Conservation (phyloP, 768 basidiomycete genomes). For the Suillus brevipes region DNA sequence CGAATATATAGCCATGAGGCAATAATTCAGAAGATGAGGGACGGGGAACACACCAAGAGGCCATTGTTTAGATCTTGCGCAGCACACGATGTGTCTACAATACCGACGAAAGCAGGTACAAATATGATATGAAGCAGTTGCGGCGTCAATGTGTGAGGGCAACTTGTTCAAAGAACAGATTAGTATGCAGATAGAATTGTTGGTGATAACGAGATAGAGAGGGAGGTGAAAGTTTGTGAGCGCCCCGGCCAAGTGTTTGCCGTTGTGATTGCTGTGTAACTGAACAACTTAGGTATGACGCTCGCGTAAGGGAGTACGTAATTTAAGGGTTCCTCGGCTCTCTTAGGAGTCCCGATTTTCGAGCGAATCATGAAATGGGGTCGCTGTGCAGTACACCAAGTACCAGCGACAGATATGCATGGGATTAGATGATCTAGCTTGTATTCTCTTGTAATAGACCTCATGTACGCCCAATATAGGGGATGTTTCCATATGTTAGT, state of each 20-base stretch:
- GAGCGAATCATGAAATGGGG: neutral
- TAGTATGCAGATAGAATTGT: neutral
- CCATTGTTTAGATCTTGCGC: constrained; percentile 17
- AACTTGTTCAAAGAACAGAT: neutral
- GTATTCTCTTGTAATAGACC: neutral
- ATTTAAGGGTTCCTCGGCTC: neutral
- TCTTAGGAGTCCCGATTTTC: no score
- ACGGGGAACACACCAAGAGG: constrained; percentile 7
- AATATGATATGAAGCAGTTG: neutral
- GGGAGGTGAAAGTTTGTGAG: neutral
- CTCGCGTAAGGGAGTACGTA: neutral
- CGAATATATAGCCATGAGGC: neutral
- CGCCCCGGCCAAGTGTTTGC: neutral
- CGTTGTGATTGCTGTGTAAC: neutral
- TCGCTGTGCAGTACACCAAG: neutral
- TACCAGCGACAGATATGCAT: neutral
- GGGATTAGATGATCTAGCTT: neutral
- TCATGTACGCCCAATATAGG: neutral
- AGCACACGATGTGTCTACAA: neutral
- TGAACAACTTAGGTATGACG: neutral
- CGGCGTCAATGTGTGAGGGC: neutral
- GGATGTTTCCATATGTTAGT: neutral
- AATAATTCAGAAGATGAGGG: neutral
- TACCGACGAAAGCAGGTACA: neutral
- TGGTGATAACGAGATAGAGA: neutral